A percentile compares a stretch with the other conserved stretches of the same genome.
These are phyloP conservation scores for Tardiomyces digboiensis DNA, from an alignment of 1,139 yeast genomes.

Conservation along the genomic window DNA sequence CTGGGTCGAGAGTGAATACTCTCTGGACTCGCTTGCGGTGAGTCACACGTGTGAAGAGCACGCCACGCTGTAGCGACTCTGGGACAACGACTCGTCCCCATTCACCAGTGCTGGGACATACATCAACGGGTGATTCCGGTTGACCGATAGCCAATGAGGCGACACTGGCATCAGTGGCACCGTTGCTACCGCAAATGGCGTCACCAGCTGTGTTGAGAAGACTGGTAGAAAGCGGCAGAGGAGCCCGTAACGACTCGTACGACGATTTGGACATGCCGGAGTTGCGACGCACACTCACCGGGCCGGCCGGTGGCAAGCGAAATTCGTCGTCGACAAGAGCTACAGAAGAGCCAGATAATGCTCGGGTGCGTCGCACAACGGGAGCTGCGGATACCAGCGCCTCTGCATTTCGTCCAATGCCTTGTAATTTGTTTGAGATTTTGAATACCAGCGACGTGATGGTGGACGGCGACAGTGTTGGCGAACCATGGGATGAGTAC, in stretches of 20 bases:
- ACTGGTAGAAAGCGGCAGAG: neutral
- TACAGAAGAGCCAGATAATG: neutral
- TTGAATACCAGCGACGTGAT: neutral
- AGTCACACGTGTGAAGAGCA: constrained; percentile 50
- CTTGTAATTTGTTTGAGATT: neutral
- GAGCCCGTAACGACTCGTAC: neutral
- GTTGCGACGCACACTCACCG: constrained; percentile 3
- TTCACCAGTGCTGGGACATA: neutral
- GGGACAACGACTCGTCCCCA: constrained; percentile 20
- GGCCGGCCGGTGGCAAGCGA: neutral
- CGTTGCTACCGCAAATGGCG: neutral
- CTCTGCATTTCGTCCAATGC: neutral
- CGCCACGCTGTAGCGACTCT: constrained; percentile 26
- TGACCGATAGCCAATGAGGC: neutral
- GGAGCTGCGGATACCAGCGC: neutral
- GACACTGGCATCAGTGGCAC: neutral
- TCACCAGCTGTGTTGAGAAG: no score
- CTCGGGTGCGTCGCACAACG: neutral
- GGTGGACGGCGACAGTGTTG: neutral
- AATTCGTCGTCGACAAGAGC: neutral
- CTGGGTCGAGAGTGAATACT: constrained; percentile 36
- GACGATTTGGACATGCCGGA: constrained; percentile 9
- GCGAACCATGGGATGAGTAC: neutral
- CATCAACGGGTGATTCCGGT: neutral
- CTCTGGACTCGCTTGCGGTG: constrained; percentile 55